Conservation (phyloP, 2,329 filamentous ascomycete species). For the Diplodia mutila region DNA sequence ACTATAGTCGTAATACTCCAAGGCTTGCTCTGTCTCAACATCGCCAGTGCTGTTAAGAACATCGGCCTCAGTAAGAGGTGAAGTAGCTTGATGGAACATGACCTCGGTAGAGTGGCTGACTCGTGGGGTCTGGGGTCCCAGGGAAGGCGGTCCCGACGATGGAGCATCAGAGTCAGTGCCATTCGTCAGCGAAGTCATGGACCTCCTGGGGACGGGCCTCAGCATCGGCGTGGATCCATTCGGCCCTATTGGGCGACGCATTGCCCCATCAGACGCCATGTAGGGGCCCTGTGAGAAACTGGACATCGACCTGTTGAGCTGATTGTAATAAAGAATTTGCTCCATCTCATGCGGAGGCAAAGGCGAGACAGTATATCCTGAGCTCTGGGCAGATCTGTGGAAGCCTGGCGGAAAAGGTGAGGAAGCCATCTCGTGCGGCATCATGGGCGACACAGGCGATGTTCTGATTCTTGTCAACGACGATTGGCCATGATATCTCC, state of each 20-base stretch:
- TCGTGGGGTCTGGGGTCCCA: conserved; percentile 49
- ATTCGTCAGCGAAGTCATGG: conserved; percentile 23
- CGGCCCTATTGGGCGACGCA: conserved; percentile 32
- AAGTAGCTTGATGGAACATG: conserved; percentile 25
- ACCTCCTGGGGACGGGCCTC: conserved; percentile 30
- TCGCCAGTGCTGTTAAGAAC: background rate
- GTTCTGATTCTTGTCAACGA: conserved; percentile 33
- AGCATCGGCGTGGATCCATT: conserved; percentile 30
- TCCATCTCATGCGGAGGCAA: conserved; percentile 17
- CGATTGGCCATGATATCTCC: conserved; percentile 30
- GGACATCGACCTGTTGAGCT: conserved; percentile 15
- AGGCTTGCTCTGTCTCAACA: conserved; percentile 14
- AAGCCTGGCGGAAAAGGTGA: conserved; percentile 9
- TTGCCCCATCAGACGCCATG: conserved; percentile 1
- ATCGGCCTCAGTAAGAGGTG: background rate
- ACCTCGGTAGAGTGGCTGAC: conserved; percentile 43
- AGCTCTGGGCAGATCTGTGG: conserved; percentile 10
- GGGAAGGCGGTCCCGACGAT: conserved; percentile 49
- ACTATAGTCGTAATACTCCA: conserved; percentile 44
- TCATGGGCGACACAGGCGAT: conserved; percentile 9
- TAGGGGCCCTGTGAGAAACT: background rate
- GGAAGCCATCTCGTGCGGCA: conserved; percentile 13
- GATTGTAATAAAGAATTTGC: conserved; percentile 16
- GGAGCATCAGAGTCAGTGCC: conserved; percentile 46
- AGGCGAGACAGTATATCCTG: background rate